These are phyloP conservation scores for Penstemon newberryi DNA, from an alignment of 257 asterid species.

Conservation along the genomic window DNA sequence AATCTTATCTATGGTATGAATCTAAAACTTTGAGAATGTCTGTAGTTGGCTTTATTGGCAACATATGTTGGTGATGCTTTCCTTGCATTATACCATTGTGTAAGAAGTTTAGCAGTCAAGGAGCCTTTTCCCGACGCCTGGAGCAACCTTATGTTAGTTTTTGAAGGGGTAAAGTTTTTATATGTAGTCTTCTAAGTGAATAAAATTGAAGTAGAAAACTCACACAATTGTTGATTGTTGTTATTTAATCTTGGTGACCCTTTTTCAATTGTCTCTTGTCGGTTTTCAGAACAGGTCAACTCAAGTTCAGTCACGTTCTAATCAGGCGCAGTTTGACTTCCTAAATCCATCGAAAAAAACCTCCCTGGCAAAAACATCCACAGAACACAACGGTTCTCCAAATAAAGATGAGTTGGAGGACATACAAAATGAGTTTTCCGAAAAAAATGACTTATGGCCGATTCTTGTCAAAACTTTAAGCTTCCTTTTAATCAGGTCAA, in stretches of 20 bases:
- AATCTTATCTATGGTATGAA: neutral
- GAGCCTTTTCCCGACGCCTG: slow-evolving; percentile 97
- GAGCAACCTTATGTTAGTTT: slow-evolving; percentile 76
- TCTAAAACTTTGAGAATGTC: slow-evolving; percentile 16
- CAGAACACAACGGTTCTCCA: slow-evolving; percentile 37
- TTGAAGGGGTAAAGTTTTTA: slow-evolving; percentile 65
- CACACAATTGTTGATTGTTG: neutral
- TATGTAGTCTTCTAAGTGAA: neutral
- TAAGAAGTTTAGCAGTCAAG: slow-evolving; percentile 82
- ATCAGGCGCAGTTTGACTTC: slow-evolving; percentile 52
- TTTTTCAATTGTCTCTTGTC: slow-evolving; percentile 33
- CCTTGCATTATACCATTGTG: slow-evolving; percentile 83
- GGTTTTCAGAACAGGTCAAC: slow-evolving; percentile 71
- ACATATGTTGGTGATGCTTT: slow-evolving; percentile 72
- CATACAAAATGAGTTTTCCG: slow-evolving; percentile 30
- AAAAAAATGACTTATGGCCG: slow-evolving; percentile 58
- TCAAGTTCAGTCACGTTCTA: slow-evolving; percentile 45
- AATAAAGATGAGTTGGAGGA: slow-evolving; percentile 31
- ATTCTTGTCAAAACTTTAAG: slow-evolving; percentile 72
- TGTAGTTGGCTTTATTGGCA: slow-evolving; percentile 86
- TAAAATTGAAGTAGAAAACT: slow-evolving; percentile 2
- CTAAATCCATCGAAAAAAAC: slow-evolving; percentile 54
- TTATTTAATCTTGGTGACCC: slow-evolving; percentile 19
- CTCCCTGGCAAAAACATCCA: slow-evolving; percentile 30
- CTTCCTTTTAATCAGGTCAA: slow-evolving; percentile 63